These are phyloP conservation scores for Heliamphora exappendiculata DNA, from an alignment of 148 eudicot genomes.

Conservation along the genomic window DNA sequence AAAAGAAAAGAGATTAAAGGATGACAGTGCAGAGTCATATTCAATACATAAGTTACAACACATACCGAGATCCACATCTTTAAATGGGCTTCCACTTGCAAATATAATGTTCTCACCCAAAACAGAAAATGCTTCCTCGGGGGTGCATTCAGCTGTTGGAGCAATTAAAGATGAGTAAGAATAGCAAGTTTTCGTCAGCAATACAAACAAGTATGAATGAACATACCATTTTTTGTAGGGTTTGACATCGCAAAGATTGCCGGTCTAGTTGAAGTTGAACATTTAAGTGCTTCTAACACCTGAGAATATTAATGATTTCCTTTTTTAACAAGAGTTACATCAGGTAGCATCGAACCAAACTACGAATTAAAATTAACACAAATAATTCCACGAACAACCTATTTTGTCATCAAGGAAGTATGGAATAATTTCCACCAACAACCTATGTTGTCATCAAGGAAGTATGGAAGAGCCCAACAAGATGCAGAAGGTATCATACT, in stretches of 20 bases:
- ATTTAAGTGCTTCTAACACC: slow-evolving; percentile 89
- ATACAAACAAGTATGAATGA: background rate
- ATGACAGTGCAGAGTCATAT: background rate
- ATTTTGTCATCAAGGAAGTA: background rate
- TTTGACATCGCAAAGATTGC: slow-evolving; percentile 98
- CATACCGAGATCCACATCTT: slow-evolving; percentile 82
- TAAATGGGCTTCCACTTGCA: slow-evolving; percentile 97
- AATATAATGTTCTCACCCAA: slow-evolving; percentile 74
- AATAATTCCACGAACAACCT: background rate
- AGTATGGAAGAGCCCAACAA: background rate
- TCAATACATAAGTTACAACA: slow-evolving; percentile 1
- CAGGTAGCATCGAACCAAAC: background rate
- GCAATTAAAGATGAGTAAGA: slow-evolving; percentile 5
- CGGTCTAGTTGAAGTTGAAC: slow-evolving; percentile 81
- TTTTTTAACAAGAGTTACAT: background rate
- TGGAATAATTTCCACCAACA: background rate
- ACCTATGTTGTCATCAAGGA: background rate
- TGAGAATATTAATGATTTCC: slow-evolving; percentile 16
- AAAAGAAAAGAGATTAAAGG: background rate
- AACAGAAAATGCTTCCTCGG: slow-evolving; percentile 84
- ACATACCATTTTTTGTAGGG: slow-evolving; percentile 83
- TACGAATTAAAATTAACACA: background rate
- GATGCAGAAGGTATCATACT: background rate
- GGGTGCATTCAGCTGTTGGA: slow-evolving; percentile 90
- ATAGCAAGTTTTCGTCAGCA: background rate